Evolutionary conservation across 1,284 basidiomycete species (phyloP), one percentile per base, ranked within the genome.

Genomic region (Sparassis latifolia): DNA sequence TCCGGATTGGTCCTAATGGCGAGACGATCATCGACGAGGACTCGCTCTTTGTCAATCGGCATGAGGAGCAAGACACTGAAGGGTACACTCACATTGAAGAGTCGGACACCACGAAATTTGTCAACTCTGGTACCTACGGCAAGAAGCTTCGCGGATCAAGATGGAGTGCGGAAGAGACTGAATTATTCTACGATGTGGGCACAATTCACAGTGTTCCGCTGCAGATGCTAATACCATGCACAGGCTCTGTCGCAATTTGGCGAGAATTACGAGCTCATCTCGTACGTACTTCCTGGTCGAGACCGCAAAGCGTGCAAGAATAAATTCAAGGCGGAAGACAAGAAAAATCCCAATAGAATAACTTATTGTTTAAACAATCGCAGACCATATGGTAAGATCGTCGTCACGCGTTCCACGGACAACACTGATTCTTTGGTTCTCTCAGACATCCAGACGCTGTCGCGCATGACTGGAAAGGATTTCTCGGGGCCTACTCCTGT

Each of bases 251-350:
- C 83, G 3, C 89, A 92, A 63, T 94, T 92, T 62, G 92, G 92
- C 35, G 90, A 92, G 63, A 93, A 95, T 58, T 95, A 94, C 62
- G 92, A 95, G 64, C 79, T 95, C 52, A 92, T 95, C 51, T 87
- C 92, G 2, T 84, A 85, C 54, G 76, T 93, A 7, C 77, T 95
- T 35, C 90, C 91, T 31, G 85, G 86, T 12, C 83, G 92, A n/a
- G 87, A 89, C 61, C 78, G 92, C 12, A 89, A 86, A 58, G 84
- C 90, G 43, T 93, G 93, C 68, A 92, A 92, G 69, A 86, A 87
- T 61, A 96, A 96, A 66, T 95, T 92, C 74, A 92, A 89, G 59
- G 76, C 82, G 0, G 92, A 95, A 66, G 92, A 95, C 64, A 88
- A 81, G 68, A 82, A 77, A 60, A 85, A 92, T 62, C 76, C 83